A percentile compares a stretch with the other conserved stretches of the same genome.
Conservation (phyloP, 495 filamentous ascomycete species). For the Aspergillus diversus region DNA sequence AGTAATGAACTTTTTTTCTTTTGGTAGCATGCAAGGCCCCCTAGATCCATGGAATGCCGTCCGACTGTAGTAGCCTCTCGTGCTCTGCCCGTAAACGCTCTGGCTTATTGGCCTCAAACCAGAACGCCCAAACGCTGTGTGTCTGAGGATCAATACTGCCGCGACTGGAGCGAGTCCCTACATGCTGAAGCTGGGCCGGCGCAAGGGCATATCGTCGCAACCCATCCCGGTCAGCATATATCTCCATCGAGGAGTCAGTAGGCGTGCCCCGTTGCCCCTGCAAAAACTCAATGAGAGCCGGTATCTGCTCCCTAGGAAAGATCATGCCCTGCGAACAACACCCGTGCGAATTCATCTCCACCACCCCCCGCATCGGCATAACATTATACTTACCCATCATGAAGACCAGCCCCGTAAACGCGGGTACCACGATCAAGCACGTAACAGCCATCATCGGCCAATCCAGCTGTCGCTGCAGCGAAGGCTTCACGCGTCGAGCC, state of each 20-base stretch:
- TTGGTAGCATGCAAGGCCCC: not conserved
- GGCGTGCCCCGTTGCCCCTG: conserved; percentile 26
- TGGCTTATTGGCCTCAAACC: conserved; percentile 25
- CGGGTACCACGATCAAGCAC: conserved; percentile 43
- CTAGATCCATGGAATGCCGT: conserved; percentile 10
- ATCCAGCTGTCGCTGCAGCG: conserved; percentile 32
- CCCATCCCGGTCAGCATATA: conserved; percentile 33
- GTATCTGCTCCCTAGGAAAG: conserved; percentile 43
- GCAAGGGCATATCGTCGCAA: conserved; percentile 36
- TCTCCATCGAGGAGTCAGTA: conserved; percentile 42
- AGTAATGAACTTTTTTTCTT: not conserved
- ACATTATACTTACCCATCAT: conserved; percentile 52
- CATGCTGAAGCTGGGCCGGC: conserved; percentile 41
- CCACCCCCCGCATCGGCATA: conserved; percentile 40
- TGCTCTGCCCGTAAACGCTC: conserved; percentile 13
- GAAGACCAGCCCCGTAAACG: conserved; percentile 44
- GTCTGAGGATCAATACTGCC: conserved; percentile 27
- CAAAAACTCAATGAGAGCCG: conserved; percentile 25
- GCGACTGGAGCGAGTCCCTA: conserved; percentile 34
- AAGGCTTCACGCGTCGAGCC: not conserved
- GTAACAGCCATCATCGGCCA: conserved; percentile 36
- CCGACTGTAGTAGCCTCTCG: conserved; percentile 4
- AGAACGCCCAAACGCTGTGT: conserved; percentile 25
- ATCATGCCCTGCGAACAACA: conserved; percentile 53
- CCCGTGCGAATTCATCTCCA: conserved; percentile 43